Conservation (phyloP, 345 rosid genomes). For the Euphorbia pulcherrima region DNA sequence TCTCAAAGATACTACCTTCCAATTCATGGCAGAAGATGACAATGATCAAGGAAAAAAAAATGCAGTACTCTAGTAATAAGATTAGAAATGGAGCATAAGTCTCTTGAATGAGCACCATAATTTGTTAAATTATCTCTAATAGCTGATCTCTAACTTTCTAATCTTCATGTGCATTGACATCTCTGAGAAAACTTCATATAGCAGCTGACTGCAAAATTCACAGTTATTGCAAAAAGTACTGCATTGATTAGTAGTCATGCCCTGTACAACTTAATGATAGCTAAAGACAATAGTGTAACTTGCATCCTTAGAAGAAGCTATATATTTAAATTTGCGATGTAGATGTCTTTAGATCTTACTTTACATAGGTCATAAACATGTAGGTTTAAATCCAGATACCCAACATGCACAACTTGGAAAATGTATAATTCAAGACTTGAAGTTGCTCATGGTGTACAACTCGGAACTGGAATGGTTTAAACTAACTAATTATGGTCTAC, state of each 20-base stretch:
- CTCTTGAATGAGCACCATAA: not conserved
- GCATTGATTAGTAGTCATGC: not conserved
- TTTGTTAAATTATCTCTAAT: not conserved
- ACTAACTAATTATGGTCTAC: not conserved
- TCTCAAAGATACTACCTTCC: not conserved
- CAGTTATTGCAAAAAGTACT: not conserved
- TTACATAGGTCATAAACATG: not conserved
- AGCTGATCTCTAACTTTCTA: not conserved
- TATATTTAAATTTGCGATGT: not conserved
- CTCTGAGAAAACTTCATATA: not conserved
- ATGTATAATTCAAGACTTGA: not conserved
- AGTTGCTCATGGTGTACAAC: not conserved
- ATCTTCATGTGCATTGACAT: not conserved
- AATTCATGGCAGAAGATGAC: not conserved
- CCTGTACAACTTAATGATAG: not conserved
- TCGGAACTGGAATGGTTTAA: not conserved
- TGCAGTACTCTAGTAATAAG: not conserved
- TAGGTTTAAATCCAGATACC: not conserved
- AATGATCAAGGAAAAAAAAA: not conserved
- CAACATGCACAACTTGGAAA: not conserved
- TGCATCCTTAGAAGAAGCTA: not conserved
- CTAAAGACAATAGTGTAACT: not conserved
- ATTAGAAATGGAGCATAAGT: not conserved
- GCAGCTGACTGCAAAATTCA: not conserved
- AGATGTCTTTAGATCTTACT: not conserved